phyloP scores from a whole-genome alignment of 768 basidiomycete species.

The Pleurotus citrinopileatus region DNA sequence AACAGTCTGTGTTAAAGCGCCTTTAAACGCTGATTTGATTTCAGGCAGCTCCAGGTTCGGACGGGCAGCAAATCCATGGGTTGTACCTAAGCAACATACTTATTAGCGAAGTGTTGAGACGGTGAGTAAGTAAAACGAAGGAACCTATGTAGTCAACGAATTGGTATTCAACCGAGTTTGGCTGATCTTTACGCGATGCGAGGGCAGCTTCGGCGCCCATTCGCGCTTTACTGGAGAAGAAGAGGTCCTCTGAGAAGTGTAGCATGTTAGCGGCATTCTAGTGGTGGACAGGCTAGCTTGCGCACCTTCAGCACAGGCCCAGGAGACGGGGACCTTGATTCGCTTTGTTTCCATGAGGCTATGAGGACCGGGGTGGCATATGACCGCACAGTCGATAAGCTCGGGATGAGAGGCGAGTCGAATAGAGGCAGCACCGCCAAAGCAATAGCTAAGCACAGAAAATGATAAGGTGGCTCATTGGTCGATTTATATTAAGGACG shows the following conservation, averaged over 20 bases:
- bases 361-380: slow-evolving; percentile 38
- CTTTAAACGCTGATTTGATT: slow-evolving; percentile 39
- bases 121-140: neutral
- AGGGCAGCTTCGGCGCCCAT: slow-evolving; percentile 33
- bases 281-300: neutral
- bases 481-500: slow-evolving; percentile 9
- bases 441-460: slow-evolving; percentile 34
- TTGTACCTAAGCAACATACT: slow-evolving; percentile 30
- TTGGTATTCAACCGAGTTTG: slow-evolving; percentile 39
- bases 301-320: slow-evolving; percentile 20
- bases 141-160: slow-evolving; percentile 43
- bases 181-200: slow-evolving; percentile 31
- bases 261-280: neutral
- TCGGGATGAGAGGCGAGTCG: slow-evolving; percentile 31
- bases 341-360: slow-evolving; percentile 30
- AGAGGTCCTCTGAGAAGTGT: slow-evolving; percentile 28
- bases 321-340: slow-evolving; percentile 26
- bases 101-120: neutral
- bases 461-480: neutral
- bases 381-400: slow-evolving; percentile 34
- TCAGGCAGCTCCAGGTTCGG: slow-evolving; percentile 36
- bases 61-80: slow-evolving; percentile 44
- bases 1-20: slow-evolving; percentile 38
- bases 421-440: slow-evolving; percentile 35
- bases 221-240: slow-evolving; percentile 28